Evolutionary conservation across 768 basidiomycete species (phyloP), one percentile per base, ranked within the genome.

Genomic region (Pleurotus tuoliensis): DNA sequence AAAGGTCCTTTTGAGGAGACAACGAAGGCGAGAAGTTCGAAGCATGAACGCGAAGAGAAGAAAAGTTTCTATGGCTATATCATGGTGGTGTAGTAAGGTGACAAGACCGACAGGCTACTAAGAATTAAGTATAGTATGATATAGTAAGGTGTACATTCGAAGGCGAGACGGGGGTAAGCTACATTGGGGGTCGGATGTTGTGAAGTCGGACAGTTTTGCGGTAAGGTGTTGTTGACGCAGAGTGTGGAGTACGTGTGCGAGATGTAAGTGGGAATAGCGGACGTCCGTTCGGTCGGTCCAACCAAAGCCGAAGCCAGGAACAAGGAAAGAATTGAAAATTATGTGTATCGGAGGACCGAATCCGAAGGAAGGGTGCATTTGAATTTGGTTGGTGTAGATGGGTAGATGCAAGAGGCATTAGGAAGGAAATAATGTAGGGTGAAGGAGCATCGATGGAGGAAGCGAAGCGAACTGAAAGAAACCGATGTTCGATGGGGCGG

Each of bases 21-120:
- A 34, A 15, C 25, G 30, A 34, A 34, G 27, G 37, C 48, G 20
- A 34, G 20, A 16, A 34, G 24, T 16, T 50, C 15, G 37, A 34
- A 50, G 48, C 48, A 38, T 30, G 48, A 30, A 50, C 24, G n/a
- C 30, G 1, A 50, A 18, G 27, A 18, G 22, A 20, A 13, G 20
- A 18, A 41, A 3, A 18, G 22, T n/a, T 53, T 53, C 51, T 53
- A 53, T 40, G 51, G 51, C 51, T 53, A 53, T 53, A 53, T 40
- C 48, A 48, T 44, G 47, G 25, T 27, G 22, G 22, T 48, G 47
- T 20, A 8, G 11, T 27, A 20, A 18, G 48, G 25, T 16, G 48
- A 34, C 48, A 37, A 37, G 30, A 34, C 8, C 30, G 30, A 34
- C 30, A 34, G 20, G 41, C 11, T 18, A 53, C 41, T 53, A 53